Evolutionary conservation across 176 grass and related monocot genomes (phyloP).

Genomic region (Hordeum marinum): DNA sequence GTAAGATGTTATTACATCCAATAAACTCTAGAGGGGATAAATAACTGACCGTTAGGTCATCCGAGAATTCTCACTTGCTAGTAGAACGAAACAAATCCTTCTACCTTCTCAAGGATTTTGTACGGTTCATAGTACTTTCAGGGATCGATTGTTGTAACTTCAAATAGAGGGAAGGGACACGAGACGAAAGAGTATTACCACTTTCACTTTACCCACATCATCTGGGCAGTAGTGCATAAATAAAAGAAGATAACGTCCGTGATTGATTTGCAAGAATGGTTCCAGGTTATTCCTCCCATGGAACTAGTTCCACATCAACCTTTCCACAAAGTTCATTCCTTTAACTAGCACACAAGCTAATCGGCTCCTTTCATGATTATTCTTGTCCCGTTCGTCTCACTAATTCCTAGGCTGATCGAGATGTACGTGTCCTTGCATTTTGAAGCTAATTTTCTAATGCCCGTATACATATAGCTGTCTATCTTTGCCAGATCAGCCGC

Average conservation of each 20-base stretch:
- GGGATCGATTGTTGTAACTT: neutral
- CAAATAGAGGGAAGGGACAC: neutral
- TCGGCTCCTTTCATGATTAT: constrained; percentile 29
- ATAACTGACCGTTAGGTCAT: too few relatives aligned
- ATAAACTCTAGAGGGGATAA: too few relatives aligned
- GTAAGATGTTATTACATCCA: too few relatives aligned
- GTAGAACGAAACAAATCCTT: neutral
- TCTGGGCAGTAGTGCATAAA: neutral
- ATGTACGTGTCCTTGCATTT: neutral
- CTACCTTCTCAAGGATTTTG: neutral
- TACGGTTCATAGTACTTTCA: neutral
- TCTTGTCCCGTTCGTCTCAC: constrained; percentile 15
- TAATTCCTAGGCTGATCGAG: neutral
- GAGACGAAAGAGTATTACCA: neutral
- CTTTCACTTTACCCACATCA: too few relatives aligned
- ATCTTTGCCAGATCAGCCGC: neutral
- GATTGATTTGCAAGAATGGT: constrained; percentile 27
- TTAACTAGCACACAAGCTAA: neutral
- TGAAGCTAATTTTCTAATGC: neutral
- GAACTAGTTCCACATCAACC: constrained; percentile 30
- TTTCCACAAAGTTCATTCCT: constrained; percentile 8
- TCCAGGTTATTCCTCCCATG: constrained; percentile 16
- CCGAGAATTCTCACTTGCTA: neutral
- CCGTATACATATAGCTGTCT: neutral
- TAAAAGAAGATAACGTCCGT: neutral